These are phyloP conservation scores for Vararia minispora DNA, from an alignment of 768 basidiomycete genomes.

Conservation along the genomic window DNA sequence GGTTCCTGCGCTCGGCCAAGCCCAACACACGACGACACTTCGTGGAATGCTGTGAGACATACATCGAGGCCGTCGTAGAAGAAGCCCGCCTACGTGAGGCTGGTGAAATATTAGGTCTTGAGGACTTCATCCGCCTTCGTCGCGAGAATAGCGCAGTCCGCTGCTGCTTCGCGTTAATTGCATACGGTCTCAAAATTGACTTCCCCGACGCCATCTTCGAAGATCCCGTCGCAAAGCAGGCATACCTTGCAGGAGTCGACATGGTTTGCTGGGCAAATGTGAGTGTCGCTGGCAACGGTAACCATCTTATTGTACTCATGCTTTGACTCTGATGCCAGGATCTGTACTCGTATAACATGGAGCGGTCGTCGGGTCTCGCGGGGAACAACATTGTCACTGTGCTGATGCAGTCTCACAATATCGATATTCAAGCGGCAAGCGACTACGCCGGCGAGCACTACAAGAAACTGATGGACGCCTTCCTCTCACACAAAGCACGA, in stretches of 20 bases:
- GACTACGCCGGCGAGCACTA: slow-evolving; percentile 46
- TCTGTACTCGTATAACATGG: slow-evolving; percentile 64
- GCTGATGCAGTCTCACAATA: slow-evolving; percentile 42
- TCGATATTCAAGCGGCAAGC: slow-evolving; percentile 47
- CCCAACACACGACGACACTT: slow-evolving; percentile 41
- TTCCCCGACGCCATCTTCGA: slow-evolving; percentile 51
- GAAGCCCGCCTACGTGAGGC: slow-evolving; percentile 54
- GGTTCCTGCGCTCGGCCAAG: slow-evolving; percentile 31
- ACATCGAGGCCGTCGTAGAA: slow-evolving; percentile 44
- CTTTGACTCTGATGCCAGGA: slow-evolving; percentile 46
- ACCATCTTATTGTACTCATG: background rate
- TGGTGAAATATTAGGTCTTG: slow-evolving; percentile 41
- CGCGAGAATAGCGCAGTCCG: slow-evolving; percentile 61
- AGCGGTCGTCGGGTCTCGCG: slow-evolving; percentile 50
- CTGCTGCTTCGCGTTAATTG: slow-evolving; percentile 51
- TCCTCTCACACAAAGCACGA: slow-evolving; percentile 30
- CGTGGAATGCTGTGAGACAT: slow-evolving; percentile 38
- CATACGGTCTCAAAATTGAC: slow-evolving; percentile 50
- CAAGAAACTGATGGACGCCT: slow-evolving; percentile 37
- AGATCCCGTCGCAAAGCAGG: slow-evolving; percentile 39
- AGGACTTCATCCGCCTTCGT: slow-evolving; percentile 44
- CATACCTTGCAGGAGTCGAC: slow-evolving; percentile 51
- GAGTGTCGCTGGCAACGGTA: slow-evolving; percentile 14
- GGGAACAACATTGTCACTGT: slow-evolving; percentile 64
- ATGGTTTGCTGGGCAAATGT: slow-evolving; percentile 66